phyloP scores from a whole-genome alignment of 441 rosid genomes.

The Pelargonium citronellum region DNA sequence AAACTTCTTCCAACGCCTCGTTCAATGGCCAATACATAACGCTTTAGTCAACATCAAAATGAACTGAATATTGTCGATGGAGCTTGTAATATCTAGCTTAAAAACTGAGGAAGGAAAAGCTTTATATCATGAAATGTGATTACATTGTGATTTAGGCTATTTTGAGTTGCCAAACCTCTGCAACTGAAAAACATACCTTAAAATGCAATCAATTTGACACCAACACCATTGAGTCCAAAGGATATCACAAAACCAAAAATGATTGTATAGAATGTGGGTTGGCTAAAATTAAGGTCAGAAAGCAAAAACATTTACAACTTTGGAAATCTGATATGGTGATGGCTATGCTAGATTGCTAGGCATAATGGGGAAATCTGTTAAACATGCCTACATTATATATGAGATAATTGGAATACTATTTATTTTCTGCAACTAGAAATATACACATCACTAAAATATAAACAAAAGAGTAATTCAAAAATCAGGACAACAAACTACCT shows the following conservation, averaged over 20 bases:
- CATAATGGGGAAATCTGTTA: neutral
- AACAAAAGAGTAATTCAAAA: neutral
- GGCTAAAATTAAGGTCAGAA: neutral
- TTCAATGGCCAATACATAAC: neutral
- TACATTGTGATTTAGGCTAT: neutral
- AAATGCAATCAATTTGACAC: too few species aligned
- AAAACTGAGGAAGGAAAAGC: neutral
- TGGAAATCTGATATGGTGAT: too few species aligned
- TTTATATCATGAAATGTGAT: neutral
- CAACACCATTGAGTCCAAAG: neutral
- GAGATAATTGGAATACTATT: neutral
- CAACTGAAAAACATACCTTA: neutral
- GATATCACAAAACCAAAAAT: neutral
- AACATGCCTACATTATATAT: neutral
- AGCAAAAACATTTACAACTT: conserved; percentile 4
- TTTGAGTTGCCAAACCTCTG: neutral
- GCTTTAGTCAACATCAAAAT: neutral
- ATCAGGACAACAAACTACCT: conserved; percentile 42
- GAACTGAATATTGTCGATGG: neutral
- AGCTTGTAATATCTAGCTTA: neutral
- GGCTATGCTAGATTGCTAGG: neutral
- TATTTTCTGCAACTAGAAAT: neutral
- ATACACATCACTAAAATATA: neutral
- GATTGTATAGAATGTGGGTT: neutral
- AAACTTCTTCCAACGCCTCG: neutral